Base-by-base conservation (phyloP, 1,139 yeast genomes). In the Scheffersomyces cryptocercus region DNA sequence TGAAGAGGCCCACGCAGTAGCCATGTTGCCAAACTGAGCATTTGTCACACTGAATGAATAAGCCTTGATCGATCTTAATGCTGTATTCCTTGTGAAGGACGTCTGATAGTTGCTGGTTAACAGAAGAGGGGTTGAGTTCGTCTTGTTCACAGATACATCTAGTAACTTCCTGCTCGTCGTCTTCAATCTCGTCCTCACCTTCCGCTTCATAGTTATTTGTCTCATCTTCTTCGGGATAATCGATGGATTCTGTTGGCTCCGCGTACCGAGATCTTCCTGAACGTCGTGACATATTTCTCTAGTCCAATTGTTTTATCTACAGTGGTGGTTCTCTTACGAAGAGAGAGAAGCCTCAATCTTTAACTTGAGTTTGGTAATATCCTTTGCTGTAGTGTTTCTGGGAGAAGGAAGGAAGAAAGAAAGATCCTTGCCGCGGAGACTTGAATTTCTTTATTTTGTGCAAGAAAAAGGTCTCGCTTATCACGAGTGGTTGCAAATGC, bases 11-110 rank as follows among this genome's bases (percentile, higher is more conserved):
- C 35, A 93, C 97, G 69, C 99, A 93, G 65, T 76, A 90, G 3
- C 97, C 98, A 62, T 93, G 99, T 65, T 93, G 98, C 99, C 98
- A 93, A 9, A 85, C 96, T 24, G 89, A 83, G 67, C 99, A 93
- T 50, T 79, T 76, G 55, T 93, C 98, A 73, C 99, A 93, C 65
- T 86, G 95, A 54, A 88, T 86, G 64, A 85, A 88, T 41, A 87
- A 76, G 3, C 95, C 95, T 46, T 84, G 83, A 50, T 85, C 85
- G 45, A 85, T 87, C 42, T 85, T 79, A 41, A 88, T 85, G 38
- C 79, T 80, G 51, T 73, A 77, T 45, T 79, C 82, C 14, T 68
- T 61, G 35, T 67, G 74, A 44, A 83, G 78, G 16, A 72, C 49
- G 1, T 49, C 76, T 65, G 39, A 79, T 66, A 61, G 77, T 73